Conservation (phyloP, 2,329 filamentous ascomycete genomes). For the Hypomyces perniciosus region DNA sequence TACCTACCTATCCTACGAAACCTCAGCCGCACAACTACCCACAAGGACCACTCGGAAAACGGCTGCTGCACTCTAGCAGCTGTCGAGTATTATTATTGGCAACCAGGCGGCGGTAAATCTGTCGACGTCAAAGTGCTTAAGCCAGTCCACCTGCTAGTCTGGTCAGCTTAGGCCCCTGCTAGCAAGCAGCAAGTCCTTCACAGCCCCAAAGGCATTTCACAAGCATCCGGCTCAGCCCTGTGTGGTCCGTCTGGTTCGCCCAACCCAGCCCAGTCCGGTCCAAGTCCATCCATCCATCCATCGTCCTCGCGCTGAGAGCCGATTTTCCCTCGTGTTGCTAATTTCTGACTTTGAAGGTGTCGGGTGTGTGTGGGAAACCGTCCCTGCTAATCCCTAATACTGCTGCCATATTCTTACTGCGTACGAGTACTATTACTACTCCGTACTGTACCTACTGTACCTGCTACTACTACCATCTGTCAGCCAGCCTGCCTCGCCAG, state of each 20-base stretch:
- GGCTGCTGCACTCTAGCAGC: too few species aligned
- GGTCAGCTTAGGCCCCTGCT: slow-evolving; percentile 4
- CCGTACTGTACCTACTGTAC: too few species aligned
- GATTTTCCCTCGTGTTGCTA: slow-evolving; percentile 7
- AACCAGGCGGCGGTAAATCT: neutral
- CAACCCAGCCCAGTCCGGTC: neutral
- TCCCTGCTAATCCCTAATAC: neutral
- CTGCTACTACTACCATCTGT: neutral
- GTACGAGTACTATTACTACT: neutral
- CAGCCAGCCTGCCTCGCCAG: neutral
- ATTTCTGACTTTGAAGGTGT: slow-evolving; percentile 5
- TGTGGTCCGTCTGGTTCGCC: too few species aligned
- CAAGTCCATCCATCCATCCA: neutral
- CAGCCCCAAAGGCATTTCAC: slow-evolving; percentile 1
- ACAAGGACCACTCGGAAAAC: too few species aligned
- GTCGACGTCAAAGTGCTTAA: neutral
- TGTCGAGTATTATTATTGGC: too few species aligned
- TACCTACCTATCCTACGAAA: too few species aligned
- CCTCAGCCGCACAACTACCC: too few species aligned
- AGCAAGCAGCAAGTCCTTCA: neutral
- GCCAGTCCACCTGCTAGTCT: neutral
- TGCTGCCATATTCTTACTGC: neutral
- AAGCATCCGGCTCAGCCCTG: neutral
- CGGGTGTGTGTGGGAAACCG: too few species aligned
- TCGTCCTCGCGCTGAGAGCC: neutral